phyloP scores from a whole-genome alignment of 1,139 yeast species.

The Debaryomycetaceae sp. region DNA sequence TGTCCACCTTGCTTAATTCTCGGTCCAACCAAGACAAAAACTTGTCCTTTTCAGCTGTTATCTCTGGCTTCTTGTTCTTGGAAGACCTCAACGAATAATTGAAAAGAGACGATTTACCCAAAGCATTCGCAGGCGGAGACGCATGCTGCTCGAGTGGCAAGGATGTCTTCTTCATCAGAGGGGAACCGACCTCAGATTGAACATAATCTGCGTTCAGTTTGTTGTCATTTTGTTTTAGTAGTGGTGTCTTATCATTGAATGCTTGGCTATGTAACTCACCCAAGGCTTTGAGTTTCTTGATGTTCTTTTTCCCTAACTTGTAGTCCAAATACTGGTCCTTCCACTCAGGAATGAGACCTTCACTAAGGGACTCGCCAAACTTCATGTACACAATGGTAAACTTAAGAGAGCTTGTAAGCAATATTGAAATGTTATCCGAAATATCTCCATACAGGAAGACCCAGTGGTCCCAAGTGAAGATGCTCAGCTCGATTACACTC shows the following conservation, averaged over 20 bases:
- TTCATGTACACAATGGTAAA: no score
- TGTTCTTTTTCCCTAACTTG: conserved; percentile 47
- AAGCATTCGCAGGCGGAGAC: not conserved
- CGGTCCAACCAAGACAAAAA: conserved; percentile 62
- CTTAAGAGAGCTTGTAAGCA: no score
- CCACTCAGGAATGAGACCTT: conserved; percentile 82
- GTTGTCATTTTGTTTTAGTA: conserved; percentile 15
- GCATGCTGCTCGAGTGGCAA: not conserved
- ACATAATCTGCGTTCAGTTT: not conserved
- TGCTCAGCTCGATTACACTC: no score
- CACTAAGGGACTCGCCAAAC: conserved; percentile 58
- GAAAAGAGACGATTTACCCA: conserved; percentile 13
- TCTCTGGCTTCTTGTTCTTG: conserved; percentile 17
- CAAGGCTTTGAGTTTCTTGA: conserved; percentile 21
- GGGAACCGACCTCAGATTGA: not conserved
- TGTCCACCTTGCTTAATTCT: conserved; percentile 57
- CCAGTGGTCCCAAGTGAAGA: no score
- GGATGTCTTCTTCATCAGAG: not conserved
- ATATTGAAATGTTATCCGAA: no score
- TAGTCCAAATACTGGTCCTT: conserved; percentile 76
- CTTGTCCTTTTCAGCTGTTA: conserved; percentile 32
- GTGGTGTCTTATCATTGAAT: conserved; percentile 26
- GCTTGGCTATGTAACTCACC: conserved; percentile 6
- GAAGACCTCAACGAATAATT: conserved; percentile 18
- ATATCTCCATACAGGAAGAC: no score